Evolutionary conservation across 805 yeast genomes (phyloP).

Genomic region (Candida gorgasii): DNA sequence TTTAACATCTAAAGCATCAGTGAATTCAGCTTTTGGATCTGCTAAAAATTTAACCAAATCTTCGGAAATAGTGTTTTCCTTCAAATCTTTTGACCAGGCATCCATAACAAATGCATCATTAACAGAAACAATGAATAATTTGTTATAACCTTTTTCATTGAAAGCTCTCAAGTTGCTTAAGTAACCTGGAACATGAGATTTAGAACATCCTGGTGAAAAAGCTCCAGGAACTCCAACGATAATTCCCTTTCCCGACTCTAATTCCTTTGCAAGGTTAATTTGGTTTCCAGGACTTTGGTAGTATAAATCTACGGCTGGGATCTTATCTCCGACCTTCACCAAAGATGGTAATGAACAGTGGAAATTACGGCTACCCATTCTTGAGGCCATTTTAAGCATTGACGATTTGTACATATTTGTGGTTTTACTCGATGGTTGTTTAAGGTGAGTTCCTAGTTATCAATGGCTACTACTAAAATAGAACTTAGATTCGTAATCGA

Average conservation of each 20-base stretch:
- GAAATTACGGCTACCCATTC: conserved; percentile 3
- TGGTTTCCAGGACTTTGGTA: conserved; percentile 67
- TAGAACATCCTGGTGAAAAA: conserved; percentile 77
- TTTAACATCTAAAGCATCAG: conserved; percentile 59
- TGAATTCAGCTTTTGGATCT: conserved; percentile 77
- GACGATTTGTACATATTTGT: too few relatives aligned
- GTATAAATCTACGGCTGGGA: conserved; percentile 59
- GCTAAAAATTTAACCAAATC: conserved; percentile 60
- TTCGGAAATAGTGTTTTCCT: conserved; percentile 22
- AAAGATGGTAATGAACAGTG: conserved; percentile 23
- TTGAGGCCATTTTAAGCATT: not conserved
- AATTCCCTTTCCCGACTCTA: conserved; percentile 33
- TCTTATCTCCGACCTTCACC: conserved; percentile 51
- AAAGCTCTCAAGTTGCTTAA: conserved; percentile 52
- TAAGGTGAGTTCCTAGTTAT: too few relatives aligned
- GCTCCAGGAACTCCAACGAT: conserved; percentile 58
- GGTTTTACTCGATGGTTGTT: too few relatives aligned
- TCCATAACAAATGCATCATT: conserved; percentile 85
- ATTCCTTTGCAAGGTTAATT: conserved; percentile 54
- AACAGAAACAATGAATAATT: conserved; percentile 70
- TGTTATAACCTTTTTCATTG: conserved; percentile 62
- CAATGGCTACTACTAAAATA: too few relatives aligned
- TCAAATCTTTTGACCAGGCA: conserved; percentile 64
- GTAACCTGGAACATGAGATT: conserved; percentile 74
- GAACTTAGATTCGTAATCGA: too few relatives aligned